Percentiles rank a stretch among this genome's conserved stretches.
Conservation (phyloP, 179 eudicot genomes). For the Pouteria campechiana region DNA sequence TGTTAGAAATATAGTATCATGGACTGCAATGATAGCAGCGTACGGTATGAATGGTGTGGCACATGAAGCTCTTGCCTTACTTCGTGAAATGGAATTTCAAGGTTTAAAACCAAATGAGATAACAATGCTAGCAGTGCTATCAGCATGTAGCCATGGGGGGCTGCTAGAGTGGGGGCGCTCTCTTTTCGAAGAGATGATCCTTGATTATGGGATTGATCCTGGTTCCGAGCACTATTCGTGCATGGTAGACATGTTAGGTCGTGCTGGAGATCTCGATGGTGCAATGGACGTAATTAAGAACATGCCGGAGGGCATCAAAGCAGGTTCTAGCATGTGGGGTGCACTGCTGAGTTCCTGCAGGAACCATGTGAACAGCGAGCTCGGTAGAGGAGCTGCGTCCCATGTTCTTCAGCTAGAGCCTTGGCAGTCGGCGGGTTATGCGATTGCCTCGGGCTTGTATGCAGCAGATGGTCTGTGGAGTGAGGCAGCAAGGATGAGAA, state of each 20-base stretch:
- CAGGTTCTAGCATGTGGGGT: conserved; percentile 60
- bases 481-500: conserved; percentile 47
- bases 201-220: conserved; percentile 23
- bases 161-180: conserved; percentile 40
- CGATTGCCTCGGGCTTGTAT: conserved; percentile 57
- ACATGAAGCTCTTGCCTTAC: conserved; percentile 34
- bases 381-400: conserved; percentile 32
- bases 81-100: conserved; percentile 32
- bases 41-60: conserved; percentile 73
- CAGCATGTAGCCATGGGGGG: conserved; percentile 91
- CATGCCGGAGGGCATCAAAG: conserved; percentile 33
- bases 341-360: conserved; percentile 62
- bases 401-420: conserved; percentile 62
- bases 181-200: conserved; percentile 39
- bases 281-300: conserved; percentile 41
- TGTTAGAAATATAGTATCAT: conserved; percentile 42
- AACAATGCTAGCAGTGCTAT: conserved; percentile 51
- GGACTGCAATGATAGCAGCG: conserved; percentile 70
- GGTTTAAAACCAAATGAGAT: conserved; percentile 62
- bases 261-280: conserved; percentile 54
- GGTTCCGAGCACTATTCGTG: conserved; percentile 66
- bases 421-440: conserved; percentile 45
- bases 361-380: conserved; percentile 23
- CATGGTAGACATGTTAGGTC: conserved; percentile 64
- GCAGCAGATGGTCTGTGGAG: conserved; percentile 52